Evolutionary conservation across 1,284 basidiomycete genomes (phyloP).

Genomic region (Mycosarcoma mackinlayi): DNA sequence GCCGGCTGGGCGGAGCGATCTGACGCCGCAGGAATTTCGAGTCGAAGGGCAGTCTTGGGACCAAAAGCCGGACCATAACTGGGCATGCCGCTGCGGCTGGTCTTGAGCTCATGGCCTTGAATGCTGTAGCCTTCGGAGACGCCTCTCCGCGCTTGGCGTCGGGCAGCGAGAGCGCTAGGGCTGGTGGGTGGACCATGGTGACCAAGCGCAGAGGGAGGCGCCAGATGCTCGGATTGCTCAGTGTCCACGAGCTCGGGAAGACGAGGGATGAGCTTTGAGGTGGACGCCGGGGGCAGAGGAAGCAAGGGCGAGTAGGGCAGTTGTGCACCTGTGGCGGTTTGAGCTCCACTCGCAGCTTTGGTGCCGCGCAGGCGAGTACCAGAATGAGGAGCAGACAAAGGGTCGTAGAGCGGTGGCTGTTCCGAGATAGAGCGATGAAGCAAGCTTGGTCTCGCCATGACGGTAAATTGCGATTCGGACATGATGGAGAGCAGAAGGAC

Average conservation of each 20-base stretch:
- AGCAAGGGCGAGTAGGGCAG: constrained; percentile 44
- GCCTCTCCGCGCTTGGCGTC: constrained; percentile 33
- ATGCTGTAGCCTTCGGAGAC: constrained; percentile 27
- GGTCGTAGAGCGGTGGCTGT: constrained; percentile 36
- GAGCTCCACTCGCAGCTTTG: constrained; percentile 31
- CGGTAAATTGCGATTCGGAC: constrained; percentile 8
- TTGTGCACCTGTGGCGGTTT: constrained; percentile 16
- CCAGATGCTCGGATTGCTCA: constrained; percentile 24
- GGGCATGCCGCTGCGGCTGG: constrained; percentile 7
- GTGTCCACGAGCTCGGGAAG: constrained; percentile 2
- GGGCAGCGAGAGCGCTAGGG: constrained; percentile 24
- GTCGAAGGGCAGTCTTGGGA: constrained; percentile 24
- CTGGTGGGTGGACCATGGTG: not conserved
- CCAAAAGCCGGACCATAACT: constrained; percentile 5
- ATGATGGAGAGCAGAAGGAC: constrained; percentile 4
- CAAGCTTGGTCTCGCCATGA: constrained; percentile 31
- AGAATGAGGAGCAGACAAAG: constrained; percentile 15
- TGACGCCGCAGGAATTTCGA: constrained; percentile 36
- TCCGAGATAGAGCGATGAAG: constrained; percentile 47
- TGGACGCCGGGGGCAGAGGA: constrained; percentile 26
- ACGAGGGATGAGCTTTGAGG: constrained; percentile 3
- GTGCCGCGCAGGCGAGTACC: constrained; percentile 33
- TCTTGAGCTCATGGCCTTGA: constrained; percentile 7
- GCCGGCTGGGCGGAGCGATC: constrained; percentile 9
- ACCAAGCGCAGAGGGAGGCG: not conserved